These are phyloP conservation scores for Boletus reticulatus DNA, from an alignment of 768 basidiomycete genomes.

Conservation along the genomic window DNA sequence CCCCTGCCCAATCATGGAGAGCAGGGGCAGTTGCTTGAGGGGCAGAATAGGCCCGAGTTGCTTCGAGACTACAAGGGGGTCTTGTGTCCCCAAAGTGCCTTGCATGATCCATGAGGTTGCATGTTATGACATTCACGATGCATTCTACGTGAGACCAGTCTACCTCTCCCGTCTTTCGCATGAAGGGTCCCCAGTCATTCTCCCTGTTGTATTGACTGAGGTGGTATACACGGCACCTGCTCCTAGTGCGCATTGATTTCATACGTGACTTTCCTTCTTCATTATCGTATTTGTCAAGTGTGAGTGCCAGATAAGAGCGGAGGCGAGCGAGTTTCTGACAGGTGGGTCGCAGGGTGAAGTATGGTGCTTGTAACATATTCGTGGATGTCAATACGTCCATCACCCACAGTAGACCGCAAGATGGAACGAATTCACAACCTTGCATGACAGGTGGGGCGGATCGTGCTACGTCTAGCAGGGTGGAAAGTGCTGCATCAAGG, in stretches of 20 bases:
- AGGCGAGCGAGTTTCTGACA: constrained; percentile 42
- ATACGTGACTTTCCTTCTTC: constrained; percentile 25
- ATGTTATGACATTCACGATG: constrained; percentile 51
- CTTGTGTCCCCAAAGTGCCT: constrained; percentile 33
- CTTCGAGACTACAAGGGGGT: constrained; percentile 52
- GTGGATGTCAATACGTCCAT: constrained; percentile 40
- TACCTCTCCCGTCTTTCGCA: constrained; percentile 35
- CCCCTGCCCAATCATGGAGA: constrained; percentile 66
- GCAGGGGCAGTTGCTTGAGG: constrained; percentile 36
- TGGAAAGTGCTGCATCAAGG: constrained; percentile 35
- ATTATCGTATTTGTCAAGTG: constrained; percentile 35
- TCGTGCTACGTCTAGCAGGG: constrained; percentile 40
- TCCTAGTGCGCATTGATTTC: constrained; percentile 38
- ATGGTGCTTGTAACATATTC: constrained; percentile 31
- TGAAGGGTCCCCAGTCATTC: constrained; percentile 62
- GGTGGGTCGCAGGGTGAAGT: constrained; percentile 8
- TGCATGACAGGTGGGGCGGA: constrained; percentile 32
- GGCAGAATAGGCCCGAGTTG: constrained; percentile 54
- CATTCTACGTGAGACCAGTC: constrained; percentile 67
- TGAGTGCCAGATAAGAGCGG: constrained; percentile 47
- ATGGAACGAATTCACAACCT: constrained; percentile 27
- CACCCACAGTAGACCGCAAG: constrained; percentile 48
- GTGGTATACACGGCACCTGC: constrained; percentile 63
- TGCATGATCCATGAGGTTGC: constrained; percentile 51
- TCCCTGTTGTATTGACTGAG: constrained; percentile 52